Percentiles rank a stretch among this genome's conserved stretches.
Conservation (phyloP, 345 rosid genomes). For the Theobroma cacao region DNA sequence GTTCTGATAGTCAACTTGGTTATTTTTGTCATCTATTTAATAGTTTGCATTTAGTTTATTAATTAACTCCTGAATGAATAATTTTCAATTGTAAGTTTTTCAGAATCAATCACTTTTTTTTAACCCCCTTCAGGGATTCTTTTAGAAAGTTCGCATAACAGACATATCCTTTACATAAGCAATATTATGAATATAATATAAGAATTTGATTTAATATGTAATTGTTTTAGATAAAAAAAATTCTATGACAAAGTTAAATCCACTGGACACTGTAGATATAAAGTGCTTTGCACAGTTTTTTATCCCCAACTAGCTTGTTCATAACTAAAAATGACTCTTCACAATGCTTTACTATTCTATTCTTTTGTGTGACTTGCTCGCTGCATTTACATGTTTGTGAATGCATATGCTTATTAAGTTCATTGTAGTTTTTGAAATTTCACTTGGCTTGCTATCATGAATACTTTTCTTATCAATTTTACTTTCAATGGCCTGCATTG, state of each 20-base stretch:
- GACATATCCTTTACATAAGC: not conserved
- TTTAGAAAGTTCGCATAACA: not conserved
- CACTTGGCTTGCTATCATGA: not conserved
- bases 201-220: not conserved
- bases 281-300: not conserved
- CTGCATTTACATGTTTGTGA: not conserved
- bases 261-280: not conserved
- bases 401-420: not conserved
- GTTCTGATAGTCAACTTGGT: conserved; percentile 27
- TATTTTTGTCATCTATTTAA: not conserved
- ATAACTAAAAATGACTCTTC: not conserved
- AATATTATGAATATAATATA: not conserved
- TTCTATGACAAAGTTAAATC: not conserved
- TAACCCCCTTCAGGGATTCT: not conserved
- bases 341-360: not conserved
- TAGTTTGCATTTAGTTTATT: not conserved
- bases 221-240: not conserved
- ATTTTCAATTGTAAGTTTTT: conserved; percentile 1
- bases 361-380: not conserved
- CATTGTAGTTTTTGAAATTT: not conserved
- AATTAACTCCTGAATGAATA: not conserved
- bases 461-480: not conserved
- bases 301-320: not conserved
- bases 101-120: conserved; percentile 2
- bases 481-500: not conserved